These are phyloP conservation scores for Microdochium nivale DNA, from an alignment of 2,329 filamentous ascomycete genomes.

Conservation along the genomic window DNA sequence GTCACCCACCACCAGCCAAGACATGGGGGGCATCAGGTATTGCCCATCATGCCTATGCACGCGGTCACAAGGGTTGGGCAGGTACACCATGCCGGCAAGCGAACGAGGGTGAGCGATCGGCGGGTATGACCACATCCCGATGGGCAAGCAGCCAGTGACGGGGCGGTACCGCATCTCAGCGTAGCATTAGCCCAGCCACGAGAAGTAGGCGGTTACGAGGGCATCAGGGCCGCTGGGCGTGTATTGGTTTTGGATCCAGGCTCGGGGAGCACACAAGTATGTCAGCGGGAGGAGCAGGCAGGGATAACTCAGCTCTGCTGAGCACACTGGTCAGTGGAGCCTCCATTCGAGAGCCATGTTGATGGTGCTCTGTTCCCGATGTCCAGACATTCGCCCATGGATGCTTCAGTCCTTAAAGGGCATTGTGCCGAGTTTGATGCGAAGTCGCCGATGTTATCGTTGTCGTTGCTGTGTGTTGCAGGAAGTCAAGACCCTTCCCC, in stretches of 20 bases:
- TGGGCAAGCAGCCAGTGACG: neutral
- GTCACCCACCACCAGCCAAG: neutral
- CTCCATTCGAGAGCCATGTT: too few relatives aligned
- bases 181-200: neutral
- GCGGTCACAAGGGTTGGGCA: neutral
- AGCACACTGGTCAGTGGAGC: too few relatives aligned
- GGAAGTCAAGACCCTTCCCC: too few relatives aligned
- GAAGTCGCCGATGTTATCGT: too few relatives aligned
- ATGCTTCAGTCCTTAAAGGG: too few relatives aligned
- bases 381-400: too few relatives aligned
- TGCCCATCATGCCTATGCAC: neutral
- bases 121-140: neutral
- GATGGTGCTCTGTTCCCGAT: too few relatives aligned
- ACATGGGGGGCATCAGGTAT: neutral
- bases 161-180: neutral
- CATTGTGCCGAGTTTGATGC: too few relatives aligned
- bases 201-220: neutral
- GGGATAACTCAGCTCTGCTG: too few relatives aligned
- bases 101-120: neutral
- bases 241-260: neutral
- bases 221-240: neutral
- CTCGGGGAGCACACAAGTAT: neutral
- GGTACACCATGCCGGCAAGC: neutral
- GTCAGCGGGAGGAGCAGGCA: too few relatives aligned
- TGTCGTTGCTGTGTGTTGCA: too few relatives aligned